A percentile compares a stretch with the other conserved stretches of the same genome.
Evolutionary conservation across 2,329 filamentous ascomycete species (phyloP).

Genomic region (Diaporthe destruens): DNA sequence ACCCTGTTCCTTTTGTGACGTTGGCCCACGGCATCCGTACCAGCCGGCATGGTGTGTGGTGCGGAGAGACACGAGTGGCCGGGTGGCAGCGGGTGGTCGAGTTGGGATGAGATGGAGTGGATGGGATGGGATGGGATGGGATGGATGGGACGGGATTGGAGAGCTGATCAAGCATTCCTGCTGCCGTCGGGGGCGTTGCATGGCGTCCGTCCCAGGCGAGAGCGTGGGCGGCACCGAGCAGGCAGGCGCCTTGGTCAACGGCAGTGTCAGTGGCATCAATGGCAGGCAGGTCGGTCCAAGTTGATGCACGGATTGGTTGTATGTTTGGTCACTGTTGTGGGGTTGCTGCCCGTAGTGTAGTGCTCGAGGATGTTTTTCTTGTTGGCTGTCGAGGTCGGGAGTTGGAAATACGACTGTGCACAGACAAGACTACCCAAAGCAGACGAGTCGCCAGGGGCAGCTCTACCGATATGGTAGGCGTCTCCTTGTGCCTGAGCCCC

Average conservation of each 20-base stretch:
- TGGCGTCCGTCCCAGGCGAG: slow-evolving; percentile 11
- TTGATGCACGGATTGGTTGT: slow-evolving; percentile 19
- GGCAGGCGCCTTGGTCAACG: neutral
- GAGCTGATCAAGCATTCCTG: slow-evolving; percentile 13
- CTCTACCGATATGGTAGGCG: slow-evolving; percentile 22
- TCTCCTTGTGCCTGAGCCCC: slow-evolving; percentile 21
- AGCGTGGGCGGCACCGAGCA: neutral
- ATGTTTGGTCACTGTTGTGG: neutral
- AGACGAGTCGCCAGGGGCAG: slow-evolving; percentile 11
- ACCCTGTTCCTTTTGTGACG: neutral
- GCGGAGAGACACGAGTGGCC: neutral
- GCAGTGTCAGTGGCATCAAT: slow-evolving; percentile 14
- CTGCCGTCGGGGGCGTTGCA: slow-evolving; percentile 27
- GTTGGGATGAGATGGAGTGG: neutral
- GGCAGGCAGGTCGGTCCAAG: slow-evolving; percentile 19
- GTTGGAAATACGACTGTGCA: slow-evolving; percentile 31
- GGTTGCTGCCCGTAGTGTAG: neutral
- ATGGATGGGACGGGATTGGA: slow-evolving; percentile 21
- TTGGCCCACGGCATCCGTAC: slow-evolving; percentile 1
- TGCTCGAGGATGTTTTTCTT: slow-evolving; percentile 2
- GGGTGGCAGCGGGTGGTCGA: too few species aligned
- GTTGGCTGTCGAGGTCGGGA: slow-evolving; percentile 23
- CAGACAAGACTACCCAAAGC: slow-evolving; percentile 21
- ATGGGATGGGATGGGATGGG: slow-evolving; percentile 1
- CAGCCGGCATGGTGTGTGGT: slow-evolving; percentile 1